Conservation (phyloP, 441 rosid genomes). For the Brassica hybrid region DNA sequence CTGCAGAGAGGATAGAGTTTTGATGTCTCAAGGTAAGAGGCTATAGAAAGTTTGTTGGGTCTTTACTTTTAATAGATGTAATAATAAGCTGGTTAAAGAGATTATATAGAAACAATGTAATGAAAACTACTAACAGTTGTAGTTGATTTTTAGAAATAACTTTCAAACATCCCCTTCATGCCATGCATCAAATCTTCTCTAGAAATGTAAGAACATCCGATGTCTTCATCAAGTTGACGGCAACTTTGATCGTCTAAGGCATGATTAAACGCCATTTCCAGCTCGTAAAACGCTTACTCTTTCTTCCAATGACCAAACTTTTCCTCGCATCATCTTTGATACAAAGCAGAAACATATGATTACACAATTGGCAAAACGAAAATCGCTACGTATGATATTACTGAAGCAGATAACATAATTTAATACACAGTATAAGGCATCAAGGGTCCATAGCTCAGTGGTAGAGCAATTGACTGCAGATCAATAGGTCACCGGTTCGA, state of each 20-base stretch:
- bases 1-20: slow-evolving; percentile 9
- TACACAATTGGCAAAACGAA: no score
- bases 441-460: slow-evolving; percentile 92
- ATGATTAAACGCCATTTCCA: slow-evolving; percentile 39
- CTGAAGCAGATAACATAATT: no score
- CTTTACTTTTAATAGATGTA: background rate
- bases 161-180: slow-evolving; percentile 30
- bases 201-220: no score
- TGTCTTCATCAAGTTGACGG: no score
- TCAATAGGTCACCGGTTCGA: slow-evolving; percentile 98
- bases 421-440: no score
- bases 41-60: background rate
- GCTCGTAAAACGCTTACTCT: slow-evolving; percentile 49
- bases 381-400: no score
- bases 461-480: slow-evolving; percentile 99
- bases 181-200: slow-evolving; percentile 31
- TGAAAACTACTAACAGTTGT: background rate
- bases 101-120: background rate
- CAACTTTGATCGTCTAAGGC: slow-evolving; percentile 33
- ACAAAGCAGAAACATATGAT: no score
- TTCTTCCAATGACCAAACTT: slow-evolving; percentile 46
- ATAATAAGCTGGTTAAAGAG: background rate
- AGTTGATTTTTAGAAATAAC: no score
- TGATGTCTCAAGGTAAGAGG: slow-evolving; percentile 4
- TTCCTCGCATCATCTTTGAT: slow-evolving; percentile 20